Percentiles rank a stretch among this genome's conserved stretches.
phyloP scores from a whole-genome alignment of 345 rosid species.

The Atalantia buxifolia region DNA sequence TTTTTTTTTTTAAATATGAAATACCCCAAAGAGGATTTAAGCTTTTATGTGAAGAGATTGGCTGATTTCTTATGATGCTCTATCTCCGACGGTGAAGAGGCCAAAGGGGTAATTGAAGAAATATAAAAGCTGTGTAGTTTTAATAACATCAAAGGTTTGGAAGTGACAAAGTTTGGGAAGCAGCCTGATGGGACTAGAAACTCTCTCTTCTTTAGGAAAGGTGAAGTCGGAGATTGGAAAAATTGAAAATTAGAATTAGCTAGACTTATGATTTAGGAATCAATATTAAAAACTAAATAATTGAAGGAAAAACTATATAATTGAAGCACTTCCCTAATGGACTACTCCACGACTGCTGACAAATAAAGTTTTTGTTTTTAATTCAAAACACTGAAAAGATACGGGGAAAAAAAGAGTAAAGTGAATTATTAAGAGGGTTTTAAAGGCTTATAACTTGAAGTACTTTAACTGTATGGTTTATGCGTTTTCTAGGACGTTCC shows the following conservation, averaged over 20 bases:
- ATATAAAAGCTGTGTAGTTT: conserved; percentile 35
- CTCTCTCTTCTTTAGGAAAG: conserved; percentile 31
- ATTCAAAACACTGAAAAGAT: too few species aligned
- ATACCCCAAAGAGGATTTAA: conserved; percentile 15
- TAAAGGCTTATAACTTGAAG: too few species aligned
- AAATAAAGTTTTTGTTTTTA: too few species aligned
- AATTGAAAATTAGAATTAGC: neutral
- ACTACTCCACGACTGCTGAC: too few species aligned
- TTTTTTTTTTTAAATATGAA: conserved; percentile 20
- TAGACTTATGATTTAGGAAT: too few species aligned
- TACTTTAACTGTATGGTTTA: too few species aligned
- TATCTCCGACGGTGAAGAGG: conserved; percentile 22
- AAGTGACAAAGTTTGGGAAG: conserved; percentile 30
- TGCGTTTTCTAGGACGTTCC: too few species aligned
- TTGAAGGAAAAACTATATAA: too few species aligned
- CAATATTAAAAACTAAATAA: too few species aligned
- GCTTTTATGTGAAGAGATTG: conserved; percentile 11
- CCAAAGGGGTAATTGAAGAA: conserved; percentile 19
- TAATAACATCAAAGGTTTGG: conserved; percentile 33
- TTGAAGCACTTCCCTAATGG: too few species aligned
- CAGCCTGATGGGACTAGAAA: conserved; percentile 12
- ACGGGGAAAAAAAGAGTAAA: too few species aligned
- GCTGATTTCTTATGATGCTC: conserved; percentile 31
- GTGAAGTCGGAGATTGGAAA: conserved; percentile 38
- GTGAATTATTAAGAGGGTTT: too few species aligned